These are phyloP conservation scores for Thinopyrum elongatum DNA, from an alignment of 176 grass and related monocot genomes.

Conservation along the genomic window DNA sequence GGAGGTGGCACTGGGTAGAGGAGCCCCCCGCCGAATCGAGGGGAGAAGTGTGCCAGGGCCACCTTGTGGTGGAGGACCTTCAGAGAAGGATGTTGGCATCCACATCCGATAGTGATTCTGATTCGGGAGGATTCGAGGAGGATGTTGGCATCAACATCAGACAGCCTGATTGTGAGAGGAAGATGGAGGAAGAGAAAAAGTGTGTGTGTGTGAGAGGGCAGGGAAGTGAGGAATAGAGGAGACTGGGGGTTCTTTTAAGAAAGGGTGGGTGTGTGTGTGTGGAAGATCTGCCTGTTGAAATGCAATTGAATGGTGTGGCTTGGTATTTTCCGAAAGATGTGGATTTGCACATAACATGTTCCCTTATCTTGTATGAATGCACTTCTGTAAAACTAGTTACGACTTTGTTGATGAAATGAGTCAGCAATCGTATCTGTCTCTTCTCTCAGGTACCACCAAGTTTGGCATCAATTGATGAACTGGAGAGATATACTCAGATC, in stretches of 20 bases:
- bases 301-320: background rate
- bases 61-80: background rate
- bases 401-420: constrained; percentile 4
- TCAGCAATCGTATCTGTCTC: background rate
- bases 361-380: background rate
- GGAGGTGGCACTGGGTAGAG: background rate
- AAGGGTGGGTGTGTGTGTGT: background rate
- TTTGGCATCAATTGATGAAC: constrained; percentile 60
- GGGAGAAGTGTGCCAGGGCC: background rate
- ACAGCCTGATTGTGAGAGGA: background rate
- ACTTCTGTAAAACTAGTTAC: background rate
- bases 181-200: background rate
- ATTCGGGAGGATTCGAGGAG: background rate
- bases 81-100: background rate
- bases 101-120: background rate
- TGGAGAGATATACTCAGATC: constrained; percentile 91
- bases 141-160: background rate
- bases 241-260: background rate
- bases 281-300: background rate
- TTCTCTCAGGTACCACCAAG: constrained; percentile 58
- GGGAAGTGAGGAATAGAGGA: background rate
- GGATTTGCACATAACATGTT: background rate
- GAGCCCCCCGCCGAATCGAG: background rate
- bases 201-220: background rate
- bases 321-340: background rate